Conservation (phyloP, 805 yeast genomes). For the Wickerhamomyces subpelliculosus region DNA sequence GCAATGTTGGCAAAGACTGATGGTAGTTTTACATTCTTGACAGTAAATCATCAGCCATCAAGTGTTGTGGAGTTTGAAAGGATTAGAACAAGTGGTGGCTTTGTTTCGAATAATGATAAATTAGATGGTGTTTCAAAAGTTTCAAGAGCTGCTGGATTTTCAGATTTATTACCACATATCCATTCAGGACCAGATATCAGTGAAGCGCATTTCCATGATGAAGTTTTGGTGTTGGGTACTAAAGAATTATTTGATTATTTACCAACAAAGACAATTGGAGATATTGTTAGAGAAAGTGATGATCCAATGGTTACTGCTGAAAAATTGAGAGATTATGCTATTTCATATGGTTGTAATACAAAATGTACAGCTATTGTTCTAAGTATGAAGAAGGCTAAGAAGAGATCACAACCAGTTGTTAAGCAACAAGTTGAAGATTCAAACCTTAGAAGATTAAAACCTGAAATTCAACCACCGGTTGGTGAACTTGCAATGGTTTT, state of each 20-base stretch:
- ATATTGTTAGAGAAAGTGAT: constrained; percentile 72
- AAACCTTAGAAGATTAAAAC: constrained; percentile 71
- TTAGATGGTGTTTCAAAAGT: constrained; percentile 78
- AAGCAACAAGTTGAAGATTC: constrained; percentile 67
- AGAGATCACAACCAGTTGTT: constrained; percentile 26
- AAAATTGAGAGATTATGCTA: constrained; percentile 86
- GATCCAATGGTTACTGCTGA: constrained; percentile 92
- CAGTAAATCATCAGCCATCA: constrained; percentile 81
- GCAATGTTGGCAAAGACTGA: constrained; percentile 72
- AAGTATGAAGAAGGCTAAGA: constrained; percentile 47
- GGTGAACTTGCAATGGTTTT: constrained; percentile 94
- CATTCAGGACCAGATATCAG: constrained; percentile 82
- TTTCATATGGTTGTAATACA: constrained; percentile 82
- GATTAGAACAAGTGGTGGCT: constrained; percentile 87
- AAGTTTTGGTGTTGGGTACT: constrained; percentile 78
- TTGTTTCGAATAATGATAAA: constrained; percentile 76
- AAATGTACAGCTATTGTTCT: constrained; percentile 78
- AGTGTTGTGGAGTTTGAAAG: constrained; percentile 72
- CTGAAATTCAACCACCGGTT: constrained; percentile 90
- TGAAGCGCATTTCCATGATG: constrained; percentile 61
- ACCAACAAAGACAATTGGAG: constrained; percentile 81
- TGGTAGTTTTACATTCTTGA: constrained; percentile 71
- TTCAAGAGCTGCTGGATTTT: constrained; percentile 89
- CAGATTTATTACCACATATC: constrained; percentile 77
- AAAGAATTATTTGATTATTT: constrained; percentile 80